phyloP scores from a whole-genome alignment of 371 early-diverging fungal genomes.

The Choanephora cucurbitarum region DNA sequence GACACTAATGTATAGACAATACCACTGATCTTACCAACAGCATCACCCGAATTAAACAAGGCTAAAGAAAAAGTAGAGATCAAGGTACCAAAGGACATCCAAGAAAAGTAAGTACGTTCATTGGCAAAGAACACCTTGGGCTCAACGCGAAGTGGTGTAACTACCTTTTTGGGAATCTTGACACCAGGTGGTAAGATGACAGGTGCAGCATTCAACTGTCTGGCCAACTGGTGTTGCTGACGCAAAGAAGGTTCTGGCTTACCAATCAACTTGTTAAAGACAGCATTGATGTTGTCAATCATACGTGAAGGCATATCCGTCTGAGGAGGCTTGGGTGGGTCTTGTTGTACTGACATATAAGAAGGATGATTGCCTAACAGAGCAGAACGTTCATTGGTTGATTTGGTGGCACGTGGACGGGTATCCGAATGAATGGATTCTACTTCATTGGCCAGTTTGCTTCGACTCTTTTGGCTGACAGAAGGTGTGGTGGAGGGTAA shows the following conservation, averaged over 20 bases:
- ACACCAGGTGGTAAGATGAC: conserved; percentile 55
- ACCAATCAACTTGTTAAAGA: conserved; percentile 20
- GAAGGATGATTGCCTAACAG: conserved; percentile 19
- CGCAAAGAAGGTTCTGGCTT: background rate
- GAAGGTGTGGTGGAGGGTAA: conserved; percentile 25
- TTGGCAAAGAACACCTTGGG: conserved; percentile 99
- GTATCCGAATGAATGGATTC: conserved; percentile 11
- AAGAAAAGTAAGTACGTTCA: conserved; percentile 97
- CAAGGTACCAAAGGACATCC: conserved; percentile 79
- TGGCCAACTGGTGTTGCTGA: background rate
- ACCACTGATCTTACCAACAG: conserved; percentile 72
- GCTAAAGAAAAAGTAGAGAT: conserved; percentile 81
- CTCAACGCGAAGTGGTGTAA: conserved; percentile 90
- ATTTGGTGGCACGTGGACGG: conserved; percentile 11
- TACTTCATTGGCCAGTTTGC: conserved; percentile 18
- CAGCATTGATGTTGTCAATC: conserved; percentile 12
- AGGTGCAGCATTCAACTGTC: conserved; percentile 18
- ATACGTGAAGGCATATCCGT: conserved; percentile 16
- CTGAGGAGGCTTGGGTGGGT: background rate
- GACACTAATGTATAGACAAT: conserved; percentile 83
- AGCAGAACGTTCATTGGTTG: conserved; percentile 33
- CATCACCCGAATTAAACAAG: conserved; percentile 85
- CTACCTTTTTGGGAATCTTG: conserved; percentile 64
- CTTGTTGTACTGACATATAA: conserved; percentile 13
- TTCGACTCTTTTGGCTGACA: conserved; percentile 10